A percentile compares a stretch with the other conserved stretches of the same genome.
phyloP scores from a whole-genome alignment of 768 basidiomycete species.

The Tephrocybe sp. region DNA sequence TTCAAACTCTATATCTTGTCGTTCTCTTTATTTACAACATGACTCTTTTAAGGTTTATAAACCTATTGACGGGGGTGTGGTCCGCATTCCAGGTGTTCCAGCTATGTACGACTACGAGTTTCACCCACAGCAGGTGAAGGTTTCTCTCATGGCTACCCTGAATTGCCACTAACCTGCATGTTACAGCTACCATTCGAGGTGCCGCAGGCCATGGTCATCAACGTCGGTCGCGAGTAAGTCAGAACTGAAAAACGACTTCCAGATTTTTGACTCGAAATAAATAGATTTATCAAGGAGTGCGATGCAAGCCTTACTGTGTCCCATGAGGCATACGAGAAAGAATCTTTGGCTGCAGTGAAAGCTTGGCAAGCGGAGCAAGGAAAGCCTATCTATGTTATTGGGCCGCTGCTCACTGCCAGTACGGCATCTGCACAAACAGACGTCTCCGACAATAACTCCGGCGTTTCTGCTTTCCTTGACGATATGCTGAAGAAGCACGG shows the following conservation, averaged over 20 bases:
- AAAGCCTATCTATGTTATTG: slow-evolving; percentile 15
- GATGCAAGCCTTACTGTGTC: slow-evolving; percentile 17
- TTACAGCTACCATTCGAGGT: slow-evolving; percentile 4
- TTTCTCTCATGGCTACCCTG: background rate
- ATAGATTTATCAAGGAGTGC: slow-evolving; percentile 5
- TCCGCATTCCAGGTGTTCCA: slow-evolving; percentile 20
- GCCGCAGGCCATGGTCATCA: background rate
- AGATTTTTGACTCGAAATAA: background rate
- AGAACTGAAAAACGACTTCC: background rate
- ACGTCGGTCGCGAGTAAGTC: slow-evolving; percentile 1
- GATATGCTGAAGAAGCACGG: slow-evolving; percentile 8
- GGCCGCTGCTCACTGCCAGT: slow-evolving; percentile 18
- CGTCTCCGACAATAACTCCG: background rate
- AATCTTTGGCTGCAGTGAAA: slow-evolving; percentile 11
- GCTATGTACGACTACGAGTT: slow-evolving; percentile 22
- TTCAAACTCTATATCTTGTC: background rate
- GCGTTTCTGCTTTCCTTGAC: slow-evolving; percentile 15
- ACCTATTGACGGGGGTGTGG: slow-evolving; percentile 14
- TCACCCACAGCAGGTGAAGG: slow-evolving; percentile 15
- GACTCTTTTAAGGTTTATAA: slow-evolving; percentile 13
- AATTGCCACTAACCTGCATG: background rate
- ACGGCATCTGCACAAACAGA: background rate
- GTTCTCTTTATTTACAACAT: background rate
- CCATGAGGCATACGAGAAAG: slow-evolving; percentile 14
- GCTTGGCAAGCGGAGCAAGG: slow-evolving; percentile 11